Base-by-base conservation (phyloP, 805 yeast species). In the Lachancea fermentati region DNA sequence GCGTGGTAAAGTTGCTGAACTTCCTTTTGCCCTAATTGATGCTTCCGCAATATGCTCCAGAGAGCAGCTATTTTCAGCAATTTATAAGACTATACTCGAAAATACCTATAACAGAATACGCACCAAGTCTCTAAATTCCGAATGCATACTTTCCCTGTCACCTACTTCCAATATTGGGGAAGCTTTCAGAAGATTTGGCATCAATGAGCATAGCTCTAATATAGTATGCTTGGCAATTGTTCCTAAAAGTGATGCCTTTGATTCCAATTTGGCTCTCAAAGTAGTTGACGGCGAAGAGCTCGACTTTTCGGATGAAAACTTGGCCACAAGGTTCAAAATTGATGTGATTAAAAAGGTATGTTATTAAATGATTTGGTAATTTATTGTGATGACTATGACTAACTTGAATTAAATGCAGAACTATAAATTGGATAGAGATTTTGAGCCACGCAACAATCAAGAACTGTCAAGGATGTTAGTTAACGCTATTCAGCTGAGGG, bases 111-210 rank as follows among this genome's bases (percentile, higher is more conserved):
- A 67, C 11, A 68, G 50, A 34, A 68, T 76, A 67, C 72, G 79
- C 48, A 80, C 95, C 7, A 78, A 73, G 48, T 72, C 79, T 1
- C 50, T 85, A 24, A 83, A 84, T 54, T 79, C 93, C 0, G 95
- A 86, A 52, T 67, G 82, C 30, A 73, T 85, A 17, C 75, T 80
- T 52, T 75, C 79, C 43, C 63, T 86, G 43, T 76, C 88, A 1
- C 86, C 91, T 2, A 71, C 77, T 5, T 79, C 78, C 49, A 84
- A 82, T 54, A 72, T 76, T 30, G 68, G 70, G 57, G 93, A 85
- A 44, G 81, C 87, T 1, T 66, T 85, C 46, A 75, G 72, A 47
- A 69, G 74, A 50, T 83, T 84, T 62, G 95, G 95, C 8, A 69
- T 85, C 13, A 75, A 77, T 38, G 73, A 71, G 24, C 63, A 65